phyloP scores from a whole-genome alignment of 179 eudicot species.

The Sideroxylon spinosum region DNA sequence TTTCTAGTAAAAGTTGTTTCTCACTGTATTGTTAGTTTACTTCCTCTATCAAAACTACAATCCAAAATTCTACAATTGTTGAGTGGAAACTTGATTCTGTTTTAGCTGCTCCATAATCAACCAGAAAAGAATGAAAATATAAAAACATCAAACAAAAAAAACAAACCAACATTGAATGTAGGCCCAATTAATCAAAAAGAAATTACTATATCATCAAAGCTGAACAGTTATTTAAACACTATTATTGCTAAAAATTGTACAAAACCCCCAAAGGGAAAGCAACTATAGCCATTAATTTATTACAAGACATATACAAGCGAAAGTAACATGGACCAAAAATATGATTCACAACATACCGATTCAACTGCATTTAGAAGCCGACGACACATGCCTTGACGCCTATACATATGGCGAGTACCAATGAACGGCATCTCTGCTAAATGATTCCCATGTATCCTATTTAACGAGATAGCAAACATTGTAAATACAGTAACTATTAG shows the following conservation, averaged over 20 bases:
- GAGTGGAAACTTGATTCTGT: neutral
- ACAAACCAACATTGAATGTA: neutral
- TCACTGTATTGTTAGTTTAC: neutral
- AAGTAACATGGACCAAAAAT: neutral
- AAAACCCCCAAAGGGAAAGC: neutral
- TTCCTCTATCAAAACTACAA: neutral
- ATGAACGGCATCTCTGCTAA: slow-evolving; percentile 97
- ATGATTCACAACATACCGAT: slow-evolving; percentile 41
- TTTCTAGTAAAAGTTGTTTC: neutral
- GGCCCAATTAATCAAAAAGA: neutral
- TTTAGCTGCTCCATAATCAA: neutral
- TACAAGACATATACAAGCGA: too few species aligned
- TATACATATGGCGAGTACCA: slow-evolving; percentile 73
- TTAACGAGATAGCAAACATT: neutral
- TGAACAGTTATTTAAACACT: too few species aligned
- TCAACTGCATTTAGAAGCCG: slow-evolving; percentile 68
- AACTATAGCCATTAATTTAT: neutral
- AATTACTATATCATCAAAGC: neutral
- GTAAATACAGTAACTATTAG: neutral
- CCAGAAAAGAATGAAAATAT: neutral
- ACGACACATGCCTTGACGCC: slow-evolving; percentile 96
- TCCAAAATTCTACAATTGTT: neutral
- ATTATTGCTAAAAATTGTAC: too few species aligned
- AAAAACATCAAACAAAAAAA: neutral
- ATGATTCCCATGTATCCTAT: slow-evolving; percentile 75